A percentile compares a stretch with the other conserved stretches of the same genome.
These are phyloP conservation scores for Amaranthus tricolor DNA, from an alignment of 179 eudicot species.

Conservation along the genomic window DNA sequence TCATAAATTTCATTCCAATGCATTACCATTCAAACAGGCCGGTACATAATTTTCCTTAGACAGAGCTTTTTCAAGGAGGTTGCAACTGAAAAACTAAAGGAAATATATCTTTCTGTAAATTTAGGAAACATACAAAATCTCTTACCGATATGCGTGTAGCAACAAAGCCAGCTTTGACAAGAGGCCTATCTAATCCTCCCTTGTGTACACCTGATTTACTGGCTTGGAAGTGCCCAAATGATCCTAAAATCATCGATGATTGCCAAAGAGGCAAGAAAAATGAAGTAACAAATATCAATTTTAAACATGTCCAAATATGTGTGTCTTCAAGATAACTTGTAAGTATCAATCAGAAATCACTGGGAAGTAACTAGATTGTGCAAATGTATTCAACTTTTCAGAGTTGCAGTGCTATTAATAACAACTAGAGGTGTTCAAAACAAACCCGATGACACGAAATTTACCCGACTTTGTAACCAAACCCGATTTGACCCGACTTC, in stretches of 20 bases:
- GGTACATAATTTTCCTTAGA: neutral
- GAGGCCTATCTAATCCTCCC: slow-evolving; percentile 68
- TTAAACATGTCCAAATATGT: neutral
- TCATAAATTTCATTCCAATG: too few relatives aligned
- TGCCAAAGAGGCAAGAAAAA: neutral
- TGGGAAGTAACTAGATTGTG: neutral
- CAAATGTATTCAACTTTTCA: neutral
- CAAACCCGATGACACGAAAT: too few relatives aligned
- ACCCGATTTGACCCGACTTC: too few relatives aligned
- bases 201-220: slow-evolving; percentile 94
- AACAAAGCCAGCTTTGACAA: slow-evolving; percentile 97
- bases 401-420: neutral
- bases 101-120: slow-evolving; percentile 6
- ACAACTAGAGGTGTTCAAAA: neutral
- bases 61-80: neutral
- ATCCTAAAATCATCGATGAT: slow-evolving; percentile 47
- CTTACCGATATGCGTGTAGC: slow-evolving; percentile 97
- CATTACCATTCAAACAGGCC: too few relatives aligned
- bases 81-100: neutral
- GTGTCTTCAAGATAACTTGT: too few relatives aligned
- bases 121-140: neutral
- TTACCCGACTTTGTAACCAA: too few relatives aligned
- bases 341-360: too few relatives aligned
- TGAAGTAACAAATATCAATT: neutral
- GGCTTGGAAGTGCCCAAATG: slow-evolving; percentile 99